These are phyloP conservation scores for Xylariaceae sp. DNA, from an alignment of 2,329 filamentous ascomycete genomes.

Conservation along the genomic window DNA sequence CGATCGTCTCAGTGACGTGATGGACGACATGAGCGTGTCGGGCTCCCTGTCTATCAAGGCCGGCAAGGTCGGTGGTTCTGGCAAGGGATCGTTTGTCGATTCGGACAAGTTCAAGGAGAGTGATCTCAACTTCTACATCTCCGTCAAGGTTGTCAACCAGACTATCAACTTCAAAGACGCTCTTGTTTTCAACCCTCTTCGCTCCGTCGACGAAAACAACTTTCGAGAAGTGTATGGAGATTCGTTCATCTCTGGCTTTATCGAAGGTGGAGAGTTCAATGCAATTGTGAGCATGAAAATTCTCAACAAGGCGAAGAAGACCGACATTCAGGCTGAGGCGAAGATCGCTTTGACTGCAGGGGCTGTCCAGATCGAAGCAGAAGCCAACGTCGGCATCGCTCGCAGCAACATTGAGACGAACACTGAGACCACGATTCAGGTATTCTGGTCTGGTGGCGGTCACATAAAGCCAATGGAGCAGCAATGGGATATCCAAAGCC, in stretches of 20 bases:
- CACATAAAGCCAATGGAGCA: slow-evolving; percentile 1
- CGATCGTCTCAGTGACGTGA: not conserved
- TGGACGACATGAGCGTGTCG: slow-evolving; percentile 1
- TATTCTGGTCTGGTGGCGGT: not conserved
- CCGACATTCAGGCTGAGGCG: slow-evolving; percentile 1
- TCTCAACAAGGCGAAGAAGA: slow-evolving; percentile 2
- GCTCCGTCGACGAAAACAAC: slow-evolving; percentile 1
- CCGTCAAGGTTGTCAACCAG: slow-evolving; percentile 1
- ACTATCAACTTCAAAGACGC: slow-evolving; percentile 2
- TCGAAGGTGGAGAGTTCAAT: slow-evolving; percentile 1
- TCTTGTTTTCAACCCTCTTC: not conserved
- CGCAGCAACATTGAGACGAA: slow-evolving; percentile 1
- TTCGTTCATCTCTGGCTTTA: slow-evolving; percentile 1
- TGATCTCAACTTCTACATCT: slow-evolving; percentile 1
- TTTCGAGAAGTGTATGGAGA: slow-evolving; percentile 1
- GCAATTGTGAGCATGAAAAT: slow-evolving; percentile 2
- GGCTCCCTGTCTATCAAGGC: not conserved
- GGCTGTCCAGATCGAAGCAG: not conserved
- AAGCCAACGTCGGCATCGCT: not conserved
- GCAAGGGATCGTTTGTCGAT: slow-evolving; percentile 2
- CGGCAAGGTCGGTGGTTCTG: not conserved
- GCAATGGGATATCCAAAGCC: slow-evolving; percentile 1
- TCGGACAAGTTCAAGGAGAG: slow-evolving; percentile 2
- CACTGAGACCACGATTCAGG: slow-evolving; percentile 1
- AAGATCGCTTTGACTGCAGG: not conserved